Conservation (phyloP, 1,284 basidiomycete species). For the Termitomyces sp. region DNA sequence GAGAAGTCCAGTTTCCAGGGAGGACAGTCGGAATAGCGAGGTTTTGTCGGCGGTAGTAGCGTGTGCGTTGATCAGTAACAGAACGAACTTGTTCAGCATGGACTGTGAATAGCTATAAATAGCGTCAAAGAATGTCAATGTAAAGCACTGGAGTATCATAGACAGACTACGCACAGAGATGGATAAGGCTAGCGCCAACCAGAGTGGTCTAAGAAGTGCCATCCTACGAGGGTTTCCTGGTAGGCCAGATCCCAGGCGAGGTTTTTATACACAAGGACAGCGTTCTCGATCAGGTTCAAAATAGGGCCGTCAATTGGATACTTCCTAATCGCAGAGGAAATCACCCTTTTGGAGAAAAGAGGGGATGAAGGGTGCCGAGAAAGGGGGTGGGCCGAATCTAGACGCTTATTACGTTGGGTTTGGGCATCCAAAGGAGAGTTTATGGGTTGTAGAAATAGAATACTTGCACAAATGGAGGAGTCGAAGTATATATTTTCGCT, state of each 20-base stretch:
- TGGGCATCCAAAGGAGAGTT: background rate
- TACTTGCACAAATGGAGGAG: constrained; percentile 17
- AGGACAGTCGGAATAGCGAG: constrained; percentile 32
- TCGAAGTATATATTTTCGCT: constrained; percentile 1
- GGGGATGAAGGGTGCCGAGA: constrained; percentile 14
- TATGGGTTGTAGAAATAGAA: background rate
- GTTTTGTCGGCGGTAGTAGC: constrained; percentile 30
- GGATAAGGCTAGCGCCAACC: constrained; percentile 28
- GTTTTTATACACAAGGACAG: constrained; percentile 17
- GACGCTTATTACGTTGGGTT: constrained; percentile 19
- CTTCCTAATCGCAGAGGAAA: constrained; percentile 10
- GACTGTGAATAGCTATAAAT: constrained; percentile 24
- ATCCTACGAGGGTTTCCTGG: constrained; percentile 18
- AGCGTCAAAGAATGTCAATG: constrained; percentile 1
- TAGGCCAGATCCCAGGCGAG: constrained; percentile 3
- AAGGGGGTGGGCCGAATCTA: constrained; percentile 15
- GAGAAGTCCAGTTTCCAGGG: constrained; percentile 51
- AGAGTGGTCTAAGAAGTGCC: constrained; percentile 25
- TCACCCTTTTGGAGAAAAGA: constrained; percentile 11
- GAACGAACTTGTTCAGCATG: constrained; percentile 21
- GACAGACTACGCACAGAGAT: constrained; percentile 27
- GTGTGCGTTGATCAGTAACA: constrained; percentile 11
- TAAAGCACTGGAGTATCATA: background rate
- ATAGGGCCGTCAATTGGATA: constrained; percentile 11
- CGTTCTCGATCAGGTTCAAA: constrained; percentile 16